These are phyloP conservation scores for Apiospora sp. DNA, from an alignment of 2,329 filamentous ascomycete species.

Conservation along the genomic window DNA sequence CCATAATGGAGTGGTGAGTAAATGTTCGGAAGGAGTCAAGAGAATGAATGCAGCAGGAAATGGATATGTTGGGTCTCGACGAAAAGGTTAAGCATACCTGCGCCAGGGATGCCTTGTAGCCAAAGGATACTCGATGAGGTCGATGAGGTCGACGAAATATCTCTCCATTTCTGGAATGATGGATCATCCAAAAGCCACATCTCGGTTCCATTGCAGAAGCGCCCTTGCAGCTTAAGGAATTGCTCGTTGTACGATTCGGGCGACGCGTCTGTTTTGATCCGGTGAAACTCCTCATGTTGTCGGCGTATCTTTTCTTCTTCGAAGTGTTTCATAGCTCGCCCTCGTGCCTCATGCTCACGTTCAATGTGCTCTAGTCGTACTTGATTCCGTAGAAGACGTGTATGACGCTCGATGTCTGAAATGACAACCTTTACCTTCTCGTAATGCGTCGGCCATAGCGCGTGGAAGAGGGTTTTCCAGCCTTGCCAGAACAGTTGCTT, in stretches of 20 bases:
- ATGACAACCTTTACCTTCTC: constrained; percentile 33
- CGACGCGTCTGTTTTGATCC: constrained; percentile 27
- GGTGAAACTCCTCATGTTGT: constrained; percentile 26
- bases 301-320: constrained; percentile 18
- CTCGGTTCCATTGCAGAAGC: constrained; percentile 25
- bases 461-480: constrained; percentile 39
- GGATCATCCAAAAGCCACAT: constrained; percentile 28
- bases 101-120: constrained; percentile 37
- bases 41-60: no score
- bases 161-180: constrained; percentile 30
- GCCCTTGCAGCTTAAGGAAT: constrained; percentile 27
- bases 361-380: constrained; percentile 33
- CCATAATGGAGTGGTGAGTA: not conserved
- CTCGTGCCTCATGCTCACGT: constrained; percentile 31
- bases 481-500: constrained; percentile 30
- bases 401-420: constrained; percentile 29
- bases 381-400: constrained; percentile 31
- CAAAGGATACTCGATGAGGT: constrained; percentile 29
- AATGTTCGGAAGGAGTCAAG: no score
- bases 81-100: constrained; percentile 28
- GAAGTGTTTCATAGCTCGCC: constrained; percentile 26
- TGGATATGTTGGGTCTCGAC: no score
- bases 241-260: constrained; percentile 28
- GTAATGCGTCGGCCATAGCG: constrained; percentile 41
- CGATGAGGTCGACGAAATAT: not conserved